These are phyloP conservation scores for Trichomonas tenax DNA, from an alignment of 208 protist species.

Conservation along the genomic window DNA sequence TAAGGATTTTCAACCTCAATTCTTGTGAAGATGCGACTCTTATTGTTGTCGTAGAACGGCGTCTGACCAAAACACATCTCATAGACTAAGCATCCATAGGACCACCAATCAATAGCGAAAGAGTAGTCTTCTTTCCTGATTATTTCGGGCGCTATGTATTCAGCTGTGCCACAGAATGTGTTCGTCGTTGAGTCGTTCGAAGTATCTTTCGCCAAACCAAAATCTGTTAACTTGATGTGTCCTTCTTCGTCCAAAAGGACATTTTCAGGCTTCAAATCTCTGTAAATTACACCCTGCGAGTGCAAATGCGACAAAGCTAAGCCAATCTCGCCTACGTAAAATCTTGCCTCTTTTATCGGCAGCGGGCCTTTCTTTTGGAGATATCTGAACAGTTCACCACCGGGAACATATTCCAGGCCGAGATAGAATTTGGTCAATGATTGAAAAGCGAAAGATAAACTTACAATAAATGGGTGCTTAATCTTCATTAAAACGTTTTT, in stretches of 20 bases:
- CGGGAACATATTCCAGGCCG: not conserved
- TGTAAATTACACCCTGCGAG: not conserved
- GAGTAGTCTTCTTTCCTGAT: not conserved
- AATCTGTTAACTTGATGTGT: not conserved
- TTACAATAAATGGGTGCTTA: not conserved
- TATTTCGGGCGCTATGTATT: not conserved
- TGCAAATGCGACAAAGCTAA: not conserved
- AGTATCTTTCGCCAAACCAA: not conserved
- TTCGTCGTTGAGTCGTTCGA: not conserved
- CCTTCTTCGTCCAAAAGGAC: not conserved
- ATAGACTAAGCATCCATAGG: not conserved
- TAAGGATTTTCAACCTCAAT: not conserved
- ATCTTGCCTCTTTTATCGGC: not conserved
- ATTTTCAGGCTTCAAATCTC: not conserved
- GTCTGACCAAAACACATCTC: not conserved
- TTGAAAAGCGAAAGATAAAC: not conserved
- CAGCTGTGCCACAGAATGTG: not conserved
- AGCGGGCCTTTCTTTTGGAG: not conserved
- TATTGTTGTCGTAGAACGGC: not conserved
- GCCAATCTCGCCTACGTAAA: not conserved
- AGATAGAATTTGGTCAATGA: not conserved
- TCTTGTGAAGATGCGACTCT: not conserved
- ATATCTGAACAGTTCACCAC: not conserved
- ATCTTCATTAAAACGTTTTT: not conserved
- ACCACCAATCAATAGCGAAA: not conserved